These are phyloP conservation scores for Aphanomyces invadans DNA, from an alignment of 352 stramenopile species.

Conservation along the genomic window DNA sequence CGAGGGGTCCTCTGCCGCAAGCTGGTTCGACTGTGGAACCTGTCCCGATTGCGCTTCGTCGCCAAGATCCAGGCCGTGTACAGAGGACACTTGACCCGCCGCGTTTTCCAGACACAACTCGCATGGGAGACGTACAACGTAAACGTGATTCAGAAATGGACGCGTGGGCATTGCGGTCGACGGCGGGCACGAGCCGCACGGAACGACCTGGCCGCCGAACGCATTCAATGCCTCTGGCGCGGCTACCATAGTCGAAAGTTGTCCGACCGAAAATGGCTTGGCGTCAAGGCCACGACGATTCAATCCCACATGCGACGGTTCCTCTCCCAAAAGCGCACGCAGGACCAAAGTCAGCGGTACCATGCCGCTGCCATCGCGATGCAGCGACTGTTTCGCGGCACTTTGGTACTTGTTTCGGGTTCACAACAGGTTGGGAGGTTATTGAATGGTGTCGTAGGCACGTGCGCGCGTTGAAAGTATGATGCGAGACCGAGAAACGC, in stretches of 20 bases:
- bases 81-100: conserved; percentile 42
- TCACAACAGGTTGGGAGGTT: background rate
- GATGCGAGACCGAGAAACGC: conserved; percentile 49
- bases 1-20: conserved; percentile 46
- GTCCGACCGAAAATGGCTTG: conserved; percentile 50
- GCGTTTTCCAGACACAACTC: conserved; percentile 40
- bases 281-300: conserved; percentile 36
- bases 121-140: conserved; percentile 54
- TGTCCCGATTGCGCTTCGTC: conserved; percentile 39
- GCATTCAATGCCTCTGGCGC: conserved; percentile 62
- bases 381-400: conserved; percentile 60
- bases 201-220: conserved; percentile 34
- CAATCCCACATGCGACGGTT: conserved; percentile 49
- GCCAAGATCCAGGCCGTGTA: conserved; percentile 53
- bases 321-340: conserved; percentile 37
- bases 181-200: conserved; percentile 18
- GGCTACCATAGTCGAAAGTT: conserved; percentile 36
- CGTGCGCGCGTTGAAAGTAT: conserved; percentile 33
- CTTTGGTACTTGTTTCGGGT: conserved; percentile 25
- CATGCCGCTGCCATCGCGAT: conserved; percentile 40
- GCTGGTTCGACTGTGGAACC: conserved; percentile 46
- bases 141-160: conserved; percentile 53
- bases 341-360: conserved; percentile 17
- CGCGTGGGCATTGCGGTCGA: conserved; percentile 41
- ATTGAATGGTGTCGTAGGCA: conserved; percentile 17